Evolutionary conservation across 176 grass and related monocot genomes (phyloP).

Genomic region (Oropetium thomaeum): DNA sequence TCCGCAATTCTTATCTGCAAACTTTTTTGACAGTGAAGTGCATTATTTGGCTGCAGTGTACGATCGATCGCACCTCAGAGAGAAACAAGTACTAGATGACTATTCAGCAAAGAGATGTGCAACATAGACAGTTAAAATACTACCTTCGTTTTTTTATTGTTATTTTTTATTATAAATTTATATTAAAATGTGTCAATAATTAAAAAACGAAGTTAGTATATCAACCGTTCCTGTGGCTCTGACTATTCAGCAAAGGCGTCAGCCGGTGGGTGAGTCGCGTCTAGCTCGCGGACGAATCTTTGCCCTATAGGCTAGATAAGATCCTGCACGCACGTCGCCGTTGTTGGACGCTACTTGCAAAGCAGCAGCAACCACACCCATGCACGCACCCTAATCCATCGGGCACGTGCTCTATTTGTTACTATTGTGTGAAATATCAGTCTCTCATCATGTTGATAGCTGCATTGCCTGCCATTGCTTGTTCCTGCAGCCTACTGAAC

Average conservation of each 20-base stretch:
- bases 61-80: neutral
- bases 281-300: constrained; percentile 3
- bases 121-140: too few relatives aligned
- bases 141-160: too few relatives aligned
- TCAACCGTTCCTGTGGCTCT: constrained; percentile 10
- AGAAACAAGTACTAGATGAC: neutral
- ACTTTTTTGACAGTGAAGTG: neutral
- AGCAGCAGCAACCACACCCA: constrained; percentile 16
- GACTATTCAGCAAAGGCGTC: neutral
- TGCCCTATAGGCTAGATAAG: constrained; percentile 32
- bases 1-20: neutral
- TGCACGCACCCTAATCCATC: neutral
- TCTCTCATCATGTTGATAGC: constrained; percentile 20
- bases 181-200: too few relatives aligned
- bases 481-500: constrained; percentile 3
- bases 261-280: neutral
- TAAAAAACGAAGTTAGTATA: neutral
- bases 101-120: constrained; percentile 13
- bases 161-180: too few relatives aligned
- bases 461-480: neutral
- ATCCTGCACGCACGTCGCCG: constrained; percentile 21
- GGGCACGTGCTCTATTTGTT: constrained; percentile 40
- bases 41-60: neutral
- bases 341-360: constrained; percentile 30
- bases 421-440: constrained; percentile 2